These are phyloP conservation scores for Yamadazyma scolyti DNA, from an alignment of 805 yeast species.

Conservation along the genomic window DNA sequence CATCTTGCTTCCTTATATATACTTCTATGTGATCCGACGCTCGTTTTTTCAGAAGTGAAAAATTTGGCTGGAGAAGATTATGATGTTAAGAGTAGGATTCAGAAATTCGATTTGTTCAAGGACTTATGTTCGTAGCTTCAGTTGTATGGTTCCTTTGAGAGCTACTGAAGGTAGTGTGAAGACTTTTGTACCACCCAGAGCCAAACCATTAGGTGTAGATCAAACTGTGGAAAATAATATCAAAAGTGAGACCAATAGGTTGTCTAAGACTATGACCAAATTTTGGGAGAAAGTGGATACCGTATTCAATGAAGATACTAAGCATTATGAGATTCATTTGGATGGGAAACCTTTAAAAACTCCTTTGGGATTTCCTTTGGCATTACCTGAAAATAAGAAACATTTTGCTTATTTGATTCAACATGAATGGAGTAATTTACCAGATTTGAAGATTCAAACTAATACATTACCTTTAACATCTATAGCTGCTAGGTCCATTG, in stretches of 20 bases:
- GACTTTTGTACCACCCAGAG: conserved; percentile 8
- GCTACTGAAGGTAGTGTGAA: conserved; percentile 17
- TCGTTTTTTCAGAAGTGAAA: neutral
- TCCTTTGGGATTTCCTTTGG: conserved; percentile 70
- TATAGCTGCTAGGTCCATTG: conserved; percentile 81
- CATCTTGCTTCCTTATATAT: conserved; percentile 26
- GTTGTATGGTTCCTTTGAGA: conserved; percentile 1
- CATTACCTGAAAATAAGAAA: conserved; percentile 56
- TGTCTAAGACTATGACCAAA: conserved; percentile 63
- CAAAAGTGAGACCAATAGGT: conserved; percentile 61
- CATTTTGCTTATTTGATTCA: conserved; percentile 70
- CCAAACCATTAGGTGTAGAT: conserved; percentile 19
- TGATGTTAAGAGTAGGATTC: conserved; percentile 7
- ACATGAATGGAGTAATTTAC: conserved; percentile 83
- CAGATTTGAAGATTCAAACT: conserved; percentile 64
- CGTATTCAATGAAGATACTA: conserved; percentile 21
- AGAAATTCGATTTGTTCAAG: conserved; percentile 2
- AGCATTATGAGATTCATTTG: conserved; percentile 52
- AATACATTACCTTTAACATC: conserved; percentile 86
- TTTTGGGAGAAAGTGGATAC: conserved; percentile 79
- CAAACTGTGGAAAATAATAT: conserved; percentile 48
- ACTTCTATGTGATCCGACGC: neutral
- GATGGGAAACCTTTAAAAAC: conserved; percentile 79
- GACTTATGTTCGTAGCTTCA: conserved; percentile 1
- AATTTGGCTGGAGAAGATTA: neutral